phyloP scores from a whole-genome alignment of 2,329 filamentous ascomycete genomes.

The Amauroascus verrucosus region DNA sequence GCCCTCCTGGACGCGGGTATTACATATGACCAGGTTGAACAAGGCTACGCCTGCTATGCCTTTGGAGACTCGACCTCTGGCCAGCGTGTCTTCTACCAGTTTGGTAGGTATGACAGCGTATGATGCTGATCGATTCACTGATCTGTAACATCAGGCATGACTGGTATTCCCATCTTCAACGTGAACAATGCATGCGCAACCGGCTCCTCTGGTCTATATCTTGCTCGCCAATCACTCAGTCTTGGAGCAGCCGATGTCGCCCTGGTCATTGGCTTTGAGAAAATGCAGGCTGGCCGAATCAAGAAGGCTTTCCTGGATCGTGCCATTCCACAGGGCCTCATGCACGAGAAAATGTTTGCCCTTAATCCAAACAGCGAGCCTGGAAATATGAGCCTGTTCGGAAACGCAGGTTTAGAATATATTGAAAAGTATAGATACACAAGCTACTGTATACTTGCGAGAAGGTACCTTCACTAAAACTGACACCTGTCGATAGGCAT shows the following conservation, averaged over 20 bases:
- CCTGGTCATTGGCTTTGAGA: slow-evolving; percentile 22
- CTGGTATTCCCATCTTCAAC: slow-evolving; percentile 21
- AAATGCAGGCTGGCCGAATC: slow-evolving; percentile 20
- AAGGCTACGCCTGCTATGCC: slow-evolving; percentile 19
- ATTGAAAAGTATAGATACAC: slow-evolving; percentile 18
- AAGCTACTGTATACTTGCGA: background rate
- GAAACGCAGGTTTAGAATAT: slow-evolving; percentile 19
- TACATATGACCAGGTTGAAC: slow-evolving; percentile 21
- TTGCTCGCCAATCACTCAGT: slow-evolving; percentile 17
- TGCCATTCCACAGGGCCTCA: slow-evolving; percentile 13
- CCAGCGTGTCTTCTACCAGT: slow-evolving; percentile 23
- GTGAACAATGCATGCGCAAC: slow-evolving; percentile 22
- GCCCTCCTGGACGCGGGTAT: slow-evolving; percentile 21
- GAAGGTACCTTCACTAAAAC: background rate
- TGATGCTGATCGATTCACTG: background rate
- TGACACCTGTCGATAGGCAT: slow-evolving; percentile 14
- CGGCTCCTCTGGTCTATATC: slow-evolving; percentile 19
- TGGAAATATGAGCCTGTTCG: slow-evolving; percentile 17
- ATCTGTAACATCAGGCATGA: slow-evolving; percentile 19
- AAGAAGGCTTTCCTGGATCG: slow-evolving; percentile 16
- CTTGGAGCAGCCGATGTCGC: slow-evolving; percentile 19
- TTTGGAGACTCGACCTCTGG: slow-evolving; percentile 20
- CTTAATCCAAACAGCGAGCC: slow-evolving; percentile 17
- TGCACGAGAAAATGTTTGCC: slow-evolving; percentile 15
- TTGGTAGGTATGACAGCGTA: slow-evolving; percentile 12